Conservation (phyloP, 1,284 basidiomycete genomes). For the Cryptococcus sp. region DNA sequence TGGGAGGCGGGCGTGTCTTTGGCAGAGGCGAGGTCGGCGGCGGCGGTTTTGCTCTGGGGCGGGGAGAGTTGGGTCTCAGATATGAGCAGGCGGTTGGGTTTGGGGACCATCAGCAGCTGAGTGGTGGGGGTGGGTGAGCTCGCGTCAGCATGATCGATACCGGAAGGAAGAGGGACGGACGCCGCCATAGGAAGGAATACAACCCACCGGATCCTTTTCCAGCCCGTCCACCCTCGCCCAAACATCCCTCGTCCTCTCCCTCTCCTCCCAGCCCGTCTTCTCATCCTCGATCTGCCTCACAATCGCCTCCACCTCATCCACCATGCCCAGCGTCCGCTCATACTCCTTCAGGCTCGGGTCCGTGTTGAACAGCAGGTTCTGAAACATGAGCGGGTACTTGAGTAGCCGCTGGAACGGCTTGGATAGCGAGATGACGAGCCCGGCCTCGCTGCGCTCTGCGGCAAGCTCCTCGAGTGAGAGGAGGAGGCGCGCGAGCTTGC, state of each 20-base stretch:
- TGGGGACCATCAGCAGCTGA: slow-evolving; percentile 71
- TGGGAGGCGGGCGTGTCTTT: slow-evolving; percentile 33
- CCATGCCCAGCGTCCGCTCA: slow-evolving; percentile 92
- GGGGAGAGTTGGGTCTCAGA: slow-evolving; percentile 65
- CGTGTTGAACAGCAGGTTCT: slow-evolving; percentile 91
- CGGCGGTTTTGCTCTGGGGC: slow-evolving; percentile 8
- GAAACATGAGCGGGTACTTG: slow-evolving; percentile 95
- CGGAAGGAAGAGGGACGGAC: too few species aligned
- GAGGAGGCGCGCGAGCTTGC: slow-evolving; percentile 35
- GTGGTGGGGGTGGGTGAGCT: too few species aligned
- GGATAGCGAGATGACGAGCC: slow-evolving; percentile 76
- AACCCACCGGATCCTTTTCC: slow-evolving; percentile 68
- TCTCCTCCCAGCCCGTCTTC: slow-evolving; percentile 91
- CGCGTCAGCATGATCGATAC: slow-evolving; percentile 4
- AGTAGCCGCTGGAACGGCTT: slow-evolving; percentile 96
- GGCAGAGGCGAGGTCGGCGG: slow-evolving; percentile 51
- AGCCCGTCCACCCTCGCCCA: slow-evolving; percentile 94
- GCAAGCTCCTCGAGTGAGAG: slow-evolving; percentile 71
- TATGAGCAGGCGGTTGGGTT: slow-evolving; percentile 79
- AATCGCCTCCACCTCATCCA: slow-evolving; percentile 91
- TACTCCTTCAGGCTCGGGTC: slow-evolving; percentile 97
- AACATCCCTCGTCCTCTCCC: slow-evolving; percentile 88
- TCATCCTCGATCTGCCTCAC: slow-evolving; percentile 96
- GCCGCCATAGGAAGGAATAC: too few species aligned
- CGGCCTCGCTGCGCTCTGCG: slow-evolving; percentile 81